Base-by-base conservation (phyloP, 2,329 filamentous ascomycete genomes). In the Botrytis deweyae region DNA sequence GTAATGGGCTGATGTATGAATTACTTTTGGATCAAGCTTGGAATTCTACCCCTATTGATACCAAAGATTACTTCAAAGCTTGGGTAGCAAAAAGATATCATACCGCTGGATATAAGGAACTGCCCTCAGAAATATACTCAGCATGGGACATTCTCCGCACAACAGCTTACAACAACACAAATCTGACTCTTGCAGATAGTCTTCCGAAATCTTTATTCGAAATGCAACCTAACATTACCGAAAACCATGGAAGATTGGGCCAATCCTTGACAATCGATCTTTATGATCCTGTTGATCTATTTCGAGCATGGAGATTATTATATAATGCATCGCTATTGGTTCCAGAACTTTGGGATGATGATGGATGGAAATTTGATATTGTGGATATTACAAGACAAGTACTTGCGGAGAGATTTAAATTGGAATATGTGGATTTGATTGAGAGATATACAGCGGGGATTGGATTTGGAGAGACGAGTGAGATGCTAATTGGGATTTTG, bases 1-100 rank as follows among this genome's bases (percentile, higher is more conserved):
- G 86, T 29, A 87, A 87, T 74, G 86, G 88, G 72, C 84, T 88
- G 74, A 81, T 88, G 73, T 87, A 87, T 76, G 83, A 85, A 71
- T 78, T 87, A 1, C 81, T 88, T 0, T 81, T 88, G 1, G 84
- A 86, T 73, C 86, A 88, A 77, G 86, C 85, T 4, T 88, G 86
- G 86, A 83, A 82, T 1, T 61, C 63, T 12, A 78, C 77, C 0
- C 82, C 86, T 0, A 83, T 88, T 64, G 81, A 87, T 66, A 85
- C 84, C 0, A 73, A 79, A 6, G 42, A 72, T 0, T 88, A 87
- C 77, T 87, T 87, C 73, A 78, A 81, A 29, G 75, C 82, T 69
- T 88, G 86, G 86, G 84, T 84, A 3, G 78, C 78, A 0, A 80
- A 78, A 6, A 82, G 86, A 20, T 88, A 88, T 75, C 65, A 67